Evolutionary conservation across 2,329 filamentous ascomycete genomes (phyloP), one percentile per base, ranked within the genome.

Genomic region (Ustilaginoidea virens): DNA sequence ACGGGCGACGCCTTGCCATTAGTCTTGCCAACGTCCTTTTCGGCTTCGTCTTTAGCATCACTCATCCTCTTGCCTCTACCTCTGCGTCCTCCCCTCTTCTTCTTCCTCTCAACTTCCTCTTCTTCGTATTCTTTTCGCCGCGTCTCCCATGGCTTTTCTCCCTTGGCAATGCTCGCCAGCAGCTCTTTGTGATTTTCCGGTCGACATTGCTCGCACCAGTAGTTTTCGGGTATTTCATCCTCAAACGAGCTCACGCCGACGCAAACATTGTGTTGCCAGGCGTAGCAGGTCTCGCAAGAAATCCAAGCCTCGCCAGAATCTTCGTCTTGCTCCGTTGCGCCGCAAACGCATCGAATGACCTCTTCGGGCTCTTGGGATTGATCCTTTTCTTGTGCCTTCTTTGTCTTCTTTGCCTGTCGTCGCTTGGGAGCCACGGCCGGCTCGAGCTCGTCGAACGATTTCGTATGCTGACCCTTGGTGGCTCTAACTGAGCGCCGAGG

Each of bases 191-290:
- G 90, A 37, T 86, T 74, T 32, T 83, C 69, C 1, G 90, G 90
- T 29, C 69, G 69, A 59, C 90, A 96, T 53, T 77, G 62, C 54
- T 98, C 90, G 56, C 90, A 98, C 55, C 79, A 92, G 58, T 98
- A 98, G 52, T 80, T 67, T 35, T 80, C 80, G 17, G 80, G 78
- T 31, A 82, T 66, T 44, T 86, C 73, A 34, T 86, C 80, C 18
- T 76, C 71, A 42, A 80, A 83, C 26, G 77, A 73, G 44, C 68
- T 74, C 48, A 94, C 71, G 30, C 82, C 83, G 63, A 98, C 82
- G 50, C 90, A 98, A 38, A 92, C 77, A 46, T 94, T 94, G 55
- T 98, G 90, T 55, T 98, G 90, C 90, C 90, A 98, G 23, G 79
- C 87, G 27, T 73, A 74, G 54, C 90, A 98, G 26, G 70, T 72